Percentiles rank a stretch among this genome's conserved stretches.
phyloP scores from a whole-genome alignment of 208 protist species.

The Plasmodiophora brassicae region DNA sequence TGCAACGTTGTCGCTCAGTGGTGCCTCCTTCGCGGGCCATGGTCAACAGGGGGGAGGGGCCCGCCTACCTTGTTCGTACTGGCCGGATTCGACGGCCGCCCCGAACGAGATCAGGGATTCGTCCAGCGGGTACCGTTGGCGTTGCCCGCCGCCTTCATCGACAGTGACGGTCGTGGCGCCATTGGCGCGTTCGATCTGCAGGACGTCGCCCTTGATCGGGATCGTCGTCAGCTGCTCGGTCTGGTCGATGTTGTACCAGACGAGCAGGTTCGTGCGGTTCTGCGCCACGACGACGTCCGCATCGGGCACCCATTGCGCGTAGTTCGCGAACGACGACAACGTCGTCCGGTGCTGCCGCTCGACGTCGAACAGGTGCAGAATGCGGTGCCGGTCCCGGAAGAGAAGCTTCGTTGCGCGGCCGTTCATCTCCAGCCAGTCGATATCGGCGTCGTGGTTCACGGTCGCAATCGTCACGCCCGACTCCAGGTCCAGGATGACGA shows the following conservation, averaged over 20 bases:
- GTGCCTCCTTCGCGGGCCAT: no score
- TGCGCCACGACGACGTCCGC: constrained; percentile 93
- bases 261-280: constrained; percentile 77
- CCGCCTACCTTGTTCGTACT: constrained; percentile 80
- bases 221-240: constrained; percentile 86
- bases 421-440: constrained; percentile 89
- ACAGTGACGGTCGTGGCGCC: constrained; percentile 91
- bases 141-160: constrained; percentile 78
- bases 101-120: constrained; percentile 93
- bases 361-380: constrained; percentile 87
- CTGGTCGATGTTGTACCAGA: constrained; percentile 91
- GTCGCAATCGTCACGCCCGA: constrained; percentile 73
- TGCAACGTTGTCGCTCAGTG: no score
- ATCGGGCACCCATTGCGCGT: constrained; percentile 93
- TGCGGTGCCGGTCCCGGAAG: constrained; percentile 88
- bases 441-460: constrained; percentile 75
- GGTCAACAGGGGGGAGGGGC: no score
- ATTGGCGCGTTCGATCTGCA: constrained; percentile 83
- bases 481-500: constrained; percentile 82
- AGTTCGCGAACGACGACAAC: constrained; percentile 87
- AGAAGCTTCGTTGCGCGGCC: constrained; percentile 71
- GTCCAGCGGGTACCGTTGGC: constrained; percentile 83
- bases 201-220: constrained; percentile 90
- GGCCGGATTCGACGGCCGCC: constrained; percentile 80
- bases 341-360: constrained; percentile 73